A percentile compares a stretch with the other conserved stretches of the same genome.
Conservation (phyloP, 345 rosid genomes). For the Hypericum perforatum region DNA sequence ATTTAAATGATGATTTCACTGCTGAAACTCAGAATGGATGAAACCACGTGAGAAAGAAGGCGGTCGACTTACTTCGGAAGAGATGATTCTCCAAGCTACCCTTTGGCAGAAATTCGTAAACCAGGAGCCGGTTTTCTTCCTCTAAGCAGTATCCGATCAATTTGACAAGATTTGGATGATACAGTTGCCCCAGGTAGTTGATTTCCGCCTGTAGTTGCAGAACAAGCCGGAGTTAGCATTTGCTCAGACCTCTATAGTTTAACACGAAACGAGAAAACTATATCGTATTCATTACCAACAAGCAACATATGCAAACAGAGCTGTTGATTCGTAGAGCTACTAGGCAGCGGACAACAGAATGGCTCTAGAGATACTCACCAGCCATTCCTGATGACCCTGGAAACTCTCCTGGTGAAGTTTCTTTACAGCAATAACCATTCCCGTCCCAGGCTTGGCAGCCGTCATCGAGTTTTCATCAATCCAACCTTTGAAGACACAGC, state of each 20-base stretch:
- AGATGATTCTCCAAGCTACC: constrained; percentile 5
- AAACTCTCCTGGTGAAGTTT: background rate
- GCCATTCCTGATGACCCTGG: constrained; percentile 3
- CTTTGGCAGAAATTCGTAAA: background rate
- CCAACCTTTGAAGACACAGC: constrained; percentile 4
- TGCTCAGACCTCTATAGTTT: too few species aligned
- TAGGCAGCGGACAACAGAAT: too few species aligned
- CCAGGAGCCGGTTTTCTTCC: background rate
- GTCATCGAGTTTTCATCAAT: background rate
- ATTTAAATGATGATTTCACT: background rate
- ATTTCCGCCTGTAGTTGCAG: background rate
- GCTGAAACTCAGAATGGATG: background rate
- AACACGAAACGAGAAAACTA: too few species aligned
- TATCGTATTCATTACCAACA: too few species aligned
- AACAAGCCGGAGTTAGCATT: too few species aligned
- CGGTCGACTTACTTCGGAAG: background rate
- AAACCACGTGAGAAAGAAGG: background rate
- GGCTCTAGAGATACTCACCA: background rate
- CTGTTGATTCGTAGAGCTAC: too few species aligned
- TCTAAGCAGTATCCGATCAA: background rate
- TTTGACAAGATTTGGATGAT: background rate
- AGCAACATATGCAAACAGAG: too few species aligned
- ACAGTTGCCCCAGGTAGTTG: background rate
- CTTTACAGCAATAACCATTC: background rate
- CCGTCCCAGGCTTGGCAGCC: background rate